Base-by-base conservation (phyloP, 331 rosid species). In the Quercus phellos region DNA sequence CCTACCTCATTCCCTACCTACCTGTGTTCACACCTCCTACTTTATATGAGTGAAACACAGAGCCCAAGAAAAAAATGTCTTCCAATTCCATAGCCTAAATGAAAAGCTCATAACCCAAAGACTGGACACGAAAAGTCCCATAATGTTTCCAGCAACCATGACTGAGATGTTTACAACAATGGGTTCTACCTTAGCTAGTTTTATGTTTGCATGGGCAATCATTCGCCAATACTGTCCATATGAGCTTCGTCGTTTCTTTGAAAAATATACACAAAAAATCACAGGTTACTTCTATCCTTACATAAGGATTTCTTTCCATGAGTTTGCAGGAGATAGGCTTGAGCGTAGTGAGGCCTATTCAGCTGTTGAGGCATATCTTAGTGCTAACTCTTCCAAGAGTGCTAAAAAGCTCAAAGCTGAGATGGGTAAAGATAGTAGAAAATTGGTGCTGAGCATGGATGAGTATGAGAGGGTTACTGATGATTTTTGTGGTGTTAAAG, bases 121-220 rank as follows among this genome's bases (percentile, higher is more conserved):
- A 0, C 17, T 12, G 32, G 11, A 24, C 4, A 50, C 8, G 26
- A 26, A 27, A 6, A 60, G 34, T 5, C 56, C 53, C 58, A 77
- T 29, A 53, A 81, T 84, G 90, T 63, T 86, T 60, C 79, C 87
- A 1, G n/a, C 88, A 12, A 89, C 84, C 75, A 85, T 89, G 91
- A 43, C 76, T 0, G 96, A 94, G 86, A 83, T 81, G 89, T 90
- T 88, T 90, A 70, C 93, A 55, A 85, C 88, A 26, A 75, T 85
- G 89, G 94, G 96, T n/a, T 91, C 98, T 43, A 89, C 96, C 81
- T 35, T 94, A 59, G 98, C 98, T 0, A 89, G 88, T 74, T 84
- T 90, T 79, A 90, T 90, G 98, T 94, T 94, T 70, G 19, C 87
- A 24, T 94, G 94, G 96, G 90, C 97, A 11, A 90, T 94, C 79